phyloP scores from a whole-genome alignment of 208 protist species.

The Leishmania gerbilli region DNA sequence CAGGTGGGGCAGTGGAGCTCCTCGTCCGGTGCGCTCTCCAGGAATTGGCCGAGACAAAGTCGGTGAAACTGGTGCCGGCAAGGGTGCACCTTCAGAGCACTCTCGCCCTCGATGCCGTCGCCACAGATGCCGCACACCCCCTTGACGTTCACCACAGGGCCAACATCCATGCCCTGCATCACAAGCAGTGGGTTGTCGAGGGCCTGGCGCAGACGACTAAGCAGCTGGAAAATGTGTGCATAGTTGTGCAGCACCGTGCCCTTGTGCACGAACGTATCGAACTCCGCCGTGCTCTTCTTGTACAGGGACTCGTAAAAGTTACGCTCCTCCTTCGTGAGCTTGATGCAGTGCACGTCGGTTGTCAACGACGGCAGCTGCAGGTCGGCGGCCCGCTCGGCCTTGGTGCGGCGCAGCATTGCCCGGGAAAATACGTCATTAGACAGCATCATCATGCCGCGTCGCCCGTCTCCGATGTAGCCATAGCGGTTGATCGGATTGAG shows the following conservation, averaged over 20 bases:
- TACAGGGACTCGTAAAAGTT: conserved; percentile 94
- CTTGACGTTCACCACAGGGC: conserved; percentile 56
- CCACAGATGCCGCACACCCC: conserved; percentile 86
- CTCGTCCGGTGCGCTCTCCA: conserved; percentile 80
- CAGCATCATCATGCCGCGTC: conserved; percentile 86
- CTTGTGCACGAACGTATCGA: conserved; percentile 91
- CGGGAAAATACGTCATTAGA: conserved; percentile 88
- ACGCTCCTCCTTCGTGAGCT: conserved; percentile 78
- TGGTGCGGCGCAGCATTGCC: conserved; percentile 92
- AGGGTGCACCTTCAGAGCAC: conserved; percentile 58
- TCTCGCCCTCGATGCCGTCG: conserved; percentile 63
- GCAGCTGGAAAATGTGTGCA: conserved; percentile 94
- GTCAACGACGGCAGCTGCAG: conserved; percentile 76
- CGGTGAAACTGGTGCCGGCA: conserved; percentile 88
- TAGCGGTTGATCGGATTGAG: conserved; percentile 95
- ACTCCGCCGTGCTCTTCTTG: conserved; percentile 89
- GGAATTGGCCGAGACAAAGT: conserved; percentile 82
- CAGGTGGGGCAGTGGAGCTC: conserved; percentile 86
- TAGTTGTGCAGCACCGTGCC: conserved; percentile 94
- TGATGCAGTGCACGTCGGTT: conserved; percentile 55
- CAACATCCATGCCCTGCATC: conserved; percentile 72
- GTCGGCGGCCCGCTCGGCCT: conserved; percentile 83
- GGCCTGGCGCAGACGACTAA: conserved; percentile 91
- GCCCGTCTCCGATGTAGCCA: conserved; percentile 92
- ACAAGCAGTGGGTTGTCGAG: conserved; percentile 92